Conservation (phyloP, 805 yeast species). For the Teunomyces panamensis region DNA sequence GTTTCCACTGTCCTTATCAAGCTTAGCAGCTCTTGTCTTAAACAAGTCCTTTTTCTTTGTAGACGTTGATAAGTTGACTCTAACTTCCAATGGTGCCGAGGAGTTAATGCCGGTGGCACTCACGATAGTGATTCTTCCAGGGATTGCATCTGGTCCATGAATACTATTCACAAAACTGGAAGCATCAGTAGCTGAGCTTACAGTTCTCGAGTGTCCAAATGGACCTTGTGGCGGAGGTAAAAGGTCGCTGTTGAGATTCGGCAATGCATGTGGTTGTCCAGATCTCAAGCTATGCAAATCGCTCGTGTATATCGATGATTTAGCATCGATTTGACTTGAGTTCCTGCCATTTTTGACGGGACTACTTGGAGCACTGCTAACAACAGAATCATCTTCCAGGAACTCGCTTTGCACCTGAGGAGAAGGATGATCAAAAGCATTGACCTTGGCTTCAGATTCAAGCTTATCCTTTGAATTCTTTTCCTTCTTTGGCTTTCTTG, state of each 20-base stretch:
- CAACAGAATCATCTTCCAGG: conserved; percentile 5
- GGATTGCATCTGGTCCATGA: conserved; percentile 36
- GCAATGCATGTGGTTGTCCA: conserved; percentile 25
- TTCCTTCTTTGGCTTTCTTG: conserved; percentile 14
- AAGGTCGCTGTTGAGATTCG: conserved; percentile 28
- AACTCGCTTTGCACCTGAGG: neutral
- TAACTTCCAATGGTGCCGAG: conserved; percentile 43
- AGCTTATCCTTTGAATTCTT: neutral
- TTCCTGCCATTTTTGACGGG: conserved; percentile 4
- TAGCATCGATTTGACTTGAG: conserved; percentile 1
- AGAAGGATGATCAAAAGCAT: conserved; percentile 1
- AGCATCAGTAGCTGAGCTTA: conserved; percentile 28
- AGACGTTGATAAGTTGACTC: conserved; percentile 46
- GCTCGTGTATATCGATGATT: conserved; percentile 18
- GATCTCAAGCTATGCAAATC: conserved; percentile 40
- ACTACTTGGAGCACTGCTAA: neutral
- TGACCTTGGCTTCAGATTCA: neutral
- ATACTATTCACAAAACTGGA: conserved; percentile 36
- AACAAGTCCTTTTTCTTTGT: conserved; percentile 54
- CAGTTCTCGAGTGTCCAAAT: conserved; percentile 15
- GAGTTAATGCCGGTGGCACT: conserved; percentile 44
- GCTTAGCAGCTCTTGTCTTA: conserved; percentile 60
- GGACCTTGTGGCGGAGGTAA: conserved; percentile 42
- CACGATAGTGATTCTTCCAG: conserved; percentile 55
- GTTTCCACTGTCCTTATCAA: conserved; percentile 39